Conservation (phyloP, 495 filamentous ascomycete species). For the Lasiosphaeria hispida region DNA sequence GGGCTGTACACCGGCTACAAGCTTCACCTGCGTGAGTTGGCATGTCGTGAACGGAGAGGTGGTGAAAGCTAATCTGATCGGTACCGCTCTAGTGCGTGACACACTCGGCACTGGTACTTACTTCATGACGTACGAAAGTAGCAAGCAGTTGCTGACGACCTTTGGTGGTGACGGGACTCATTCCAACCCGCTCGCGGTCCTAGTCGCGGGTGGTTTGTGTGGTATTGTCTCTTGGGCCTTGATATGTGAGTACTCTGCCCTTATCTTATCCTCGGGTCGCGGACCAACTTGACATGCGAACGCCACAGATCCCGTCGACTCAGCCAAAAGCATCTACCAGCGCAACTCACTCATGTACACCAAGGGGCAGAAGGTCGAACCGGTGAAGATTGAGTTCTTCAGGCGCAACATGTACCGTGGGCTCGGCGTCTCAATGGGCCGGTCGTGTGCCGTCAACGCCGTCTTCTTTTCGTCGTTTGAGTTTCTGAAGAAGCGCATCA, state of each 20-base stretch:
- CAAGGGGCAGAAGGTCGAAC: constrained; percentile 54
- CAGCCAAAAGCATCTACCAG: constrained; percentile 80
- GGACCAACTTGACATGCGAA: not conserved
- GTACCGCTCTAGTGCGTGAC: constrained; percentile 60
- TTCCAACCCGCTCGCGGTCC: constrained; percentile 69
- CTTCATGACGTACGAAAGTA: constrained; percentile 87
- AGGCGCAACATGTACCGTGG: constrained; percentile 71
- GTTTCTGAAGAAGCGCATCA: constrained; percentile 69
- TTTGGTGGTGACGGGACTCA: constrained; percentile 63
- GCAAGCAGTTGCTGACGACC: constrained; percentile 79
- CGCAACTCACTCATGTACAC: constrained; percentile 70
- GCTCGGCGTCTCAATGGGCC: constrained; percentile 73
- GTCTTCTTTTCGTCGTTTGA: constrained; percentile 80
- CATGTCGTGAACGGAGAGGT: not conserved
- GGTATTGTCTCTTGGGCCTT: constrained; percentile 79
- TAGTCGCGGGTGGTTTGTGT: constrained; percentile 72
- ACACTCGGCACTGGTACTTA: constrained; percentile 87
- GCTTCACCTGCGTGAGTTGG: constrained; percentile 68
- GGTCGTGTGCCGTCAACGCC: constrained; percentile 70
- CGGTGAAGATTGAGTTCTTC: constrained; percentile 69
- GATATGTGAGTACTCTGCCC: constrained; percentile 50
- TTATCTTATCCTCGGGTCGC: not conserved
- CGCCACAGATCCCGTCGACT: constrained; percentile 67
- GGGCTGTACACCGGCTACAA: constrained; percentile 87
- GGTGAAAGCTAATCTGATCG: constrained; percentile 7